A percentile compares a stretch with the other conserved stretches of the same genome.
Evolutionary conservation across 1,284 basidiomycete species (phyloP).

Genomic region (Taiwanofungus camphoratus): DNA sequence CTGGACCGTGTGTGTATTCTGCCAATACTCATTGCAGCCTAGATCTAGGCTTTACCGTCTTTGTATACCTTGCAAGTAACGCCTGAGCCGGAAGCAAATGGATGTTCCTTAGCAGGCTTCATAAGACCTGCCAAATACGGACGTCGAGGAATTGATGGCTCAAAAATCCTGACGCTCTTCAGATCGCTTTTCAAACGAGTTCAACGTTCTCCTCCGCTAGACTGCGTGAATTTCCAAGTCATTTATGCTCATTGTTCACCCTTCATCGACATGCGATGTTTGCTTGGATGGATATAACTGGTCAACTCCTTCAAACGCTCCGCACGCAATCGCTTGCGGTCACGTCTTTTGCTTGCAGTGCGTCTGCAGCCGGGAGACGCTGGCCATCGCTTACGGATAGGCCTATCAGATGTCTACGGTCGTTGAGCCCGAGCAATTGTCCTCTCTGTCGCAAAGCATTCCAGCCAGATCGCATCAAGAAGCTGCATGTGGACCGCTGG

Average conservation of each 20-base stretch:
- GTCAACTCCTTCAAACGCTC: conserved; percentile 38
- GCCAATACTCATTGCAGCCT: too few species aligned
- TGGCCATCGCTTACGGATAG: background rate
- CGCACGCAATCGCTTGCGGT: conserved; percentile 62
- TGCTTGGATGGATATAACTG: conserved; percentile 57
- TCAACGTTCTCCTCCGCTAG: too few species aligned
- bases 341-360: conserved; percentile 65
- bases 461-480: conserved; percentile 47
- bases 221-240: too few species aligned
- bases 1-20: too few species aligned
- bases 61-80: too few species aligned
- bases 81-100: too few species aligned
- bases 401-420: conserved; percentile 42
- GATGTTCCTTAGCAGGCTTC: too few species aligned
- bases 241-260: conserved; percentile 50
- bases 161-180: too few species aligned
- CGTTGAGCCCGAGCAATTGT: conserved; percentile 45
- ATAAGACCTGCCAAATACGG: too few species aligned
- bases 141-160: too few species aligned
- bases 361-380: conserved; percentile 23
- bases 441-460: conserved; percentile 62
- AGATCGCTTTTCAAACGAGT: too few species aligned
- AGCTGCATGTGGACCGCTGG: conserved; percentile 48
- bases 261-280: conserved; percentile 63
- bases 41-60: too few species aligned